Evolutionary conservation across 2,329 filamentous ascomycete genomes (phyloP).

Genomic region (Calonectria naviculata): DNA sequence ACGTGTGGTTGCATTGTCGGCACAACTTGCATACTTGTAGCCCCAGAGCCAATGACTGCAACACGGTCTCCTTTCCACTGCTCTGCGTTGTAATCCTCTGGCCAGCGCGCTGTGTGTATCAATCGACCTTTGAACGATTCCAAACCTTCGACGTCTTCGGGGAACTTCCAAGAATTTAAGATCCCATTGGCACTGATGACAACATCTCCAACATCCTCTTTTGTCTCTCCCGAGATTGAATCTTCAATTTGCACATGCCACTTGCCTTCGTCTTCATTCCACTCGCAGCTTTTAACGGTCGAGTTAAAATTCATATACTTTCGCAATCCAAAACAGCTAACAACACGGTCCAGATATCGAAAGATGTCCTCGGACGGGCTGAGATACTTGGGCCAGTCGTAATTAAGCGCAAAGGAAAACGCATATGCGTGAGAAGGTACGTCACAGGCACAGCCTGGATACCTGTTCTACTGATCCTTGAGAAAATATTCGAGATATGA

Average conservation of each 20-base stretch:
- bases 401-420: conserved; percentile 3
- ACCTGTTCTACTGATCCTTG: not conserved
- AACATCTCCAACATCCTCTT: not conserved
- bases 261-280: not conserved
- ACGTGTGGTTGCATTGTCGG: conserved; percentile 13
- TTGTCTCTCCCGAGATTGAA: not conserved
- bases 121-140: conserved; percentile 8
- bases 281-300: not conserved
- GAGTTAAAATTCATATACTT: conserved; percentile 16
- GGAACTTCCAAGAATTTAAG: conserved; percentile 10
- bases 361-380: conserved; percentile 14
- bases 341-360: conserved; percentile 8
- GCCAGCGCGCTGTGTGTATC: conserved; percentile 14
- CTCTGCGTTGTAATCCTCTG: not conserved
- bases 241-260: conserved; percentile 1
- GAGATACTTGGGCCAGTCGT: conserved; percentile 11
- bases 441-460: conserved; percentile 14
- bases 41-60: conserved; percentile 7
- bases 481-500: not conserved
- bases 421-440: conserved; percentile 13
- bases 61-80: not conserved
- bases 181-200: conserved; percentile 5
- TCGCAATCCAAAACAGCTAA: not conserved
- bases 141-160: conserved; percentile 6
- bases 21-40: conserved; percentile 6